Base-by-base conservation (phyloP, 768 basidiomycete species). In the Paxillus ammoniavirescens region DNA sequence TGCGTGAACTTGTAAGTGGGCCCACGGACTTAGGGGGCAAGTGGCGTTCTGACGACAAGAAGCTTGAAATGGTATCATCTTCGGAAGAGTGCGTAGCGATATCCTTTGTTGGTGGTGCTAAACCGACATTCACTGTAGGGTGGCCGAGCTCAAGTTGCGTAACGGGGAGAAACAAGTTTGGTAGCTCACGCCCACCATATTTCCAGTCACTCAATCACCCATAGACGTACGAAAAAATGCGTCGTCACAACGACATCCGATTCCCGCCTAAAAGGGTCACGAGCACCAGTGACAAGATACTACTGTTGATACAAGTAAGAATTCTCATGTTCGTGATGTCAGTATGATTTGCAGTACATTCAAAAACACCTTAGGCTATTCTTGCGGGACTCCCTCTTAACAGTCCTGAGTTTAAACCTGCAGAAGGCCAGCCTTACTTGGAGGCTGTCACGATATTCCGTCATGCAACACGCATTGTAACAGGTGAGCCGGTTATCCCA, bases 171-270 rank as follows among this genome's bases (percentile, higher is more conserved):
- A 87, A 69, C 73, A 77, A 52, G 92, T 88, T 17, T 42, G 57
- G 59, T 47, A 28, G 21, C 7, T 28, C 10, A 8, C 43, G 8
- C 4, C 42, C 23, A 36, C 31, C 18, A 23, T 38, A 15, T 10
- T 23, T 17, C 17, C 41, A 26, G 17, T 17, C 28, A 17, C 42
- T 50, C 33, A 53, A 33, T 3, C 23, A 5, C 40, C 46, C 42
- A 18, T 43, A 81, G 76, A 72, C 76, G 56, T 86, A 83, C 59
- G 90, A 90, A 64, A 86, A 80, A 62, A 75, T 93, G 42, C 77
- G 82, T 51, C 76, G 73, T 46, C 83, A 91, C 52, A 75, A 76
- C n/a, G 92, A 93, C 55, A 89, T 95, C 53, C 85, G 92, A 2
- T 97, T 83, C 67, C 77, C 82, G 42, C 68, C 88, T 5, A 84